Conservation (phyloP, 768 basidiomycete species). For the Tulasnella sp. region DNA sequence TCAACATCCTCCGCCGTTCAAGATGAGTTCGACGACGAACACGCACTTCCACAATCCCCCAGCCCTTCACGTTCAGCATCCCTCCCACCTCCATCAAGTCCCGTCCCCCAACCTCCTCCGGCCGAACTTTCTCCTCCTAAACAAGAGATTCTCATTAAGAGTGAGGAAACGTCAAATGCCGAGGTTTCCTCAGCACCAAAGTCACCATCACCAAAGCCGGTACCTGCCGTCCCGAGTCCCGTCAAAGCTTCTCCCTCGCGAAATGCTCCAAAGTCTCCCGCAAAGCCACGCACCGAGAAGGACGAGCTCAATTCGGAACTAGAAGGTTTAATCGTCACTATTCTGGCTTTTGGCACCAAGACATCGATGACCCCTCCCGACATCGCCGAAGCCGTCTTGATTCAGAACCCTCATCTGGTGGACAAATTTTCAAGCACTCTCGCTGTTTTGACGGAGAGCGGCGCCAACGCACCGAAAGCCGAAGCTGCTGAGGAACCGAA, state of each 20-base stretch:
- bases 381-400: neutral
- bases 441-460: neutral
- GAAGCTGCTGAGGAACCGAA: neutral
- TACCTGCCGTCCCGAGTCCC: neutral
- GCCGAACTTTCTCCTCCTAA: neutral
- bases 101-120: neutral
- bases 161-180: neutral
- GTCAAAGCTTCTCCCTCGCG: neutral
- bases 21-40: neutral
- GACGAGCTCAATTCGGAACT: neutral
- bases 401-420: neutral
- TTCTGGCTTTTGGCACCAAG: neutral
- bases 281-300: neutral
- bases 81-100: neutral
- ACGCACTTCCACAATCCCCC: neutral
- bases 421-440: neutral
- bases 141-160: neutral
- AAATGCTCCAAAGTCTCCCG: neutral
- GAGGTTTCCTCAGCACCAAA: neutral
- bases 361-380: neutral
- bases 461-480: neutral
- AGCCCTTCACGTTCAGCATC: neutral
- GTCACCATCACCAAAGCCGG: neutral
- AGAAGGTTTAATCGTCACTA: neutral
- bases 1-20: neutral